A percentile compares a stretch with the other conserved stretches of the same genome.
phyloP scores from a whole-genome alignment of 164 flowering plant genomes.

The Pachysandra terminalis region DNA sequence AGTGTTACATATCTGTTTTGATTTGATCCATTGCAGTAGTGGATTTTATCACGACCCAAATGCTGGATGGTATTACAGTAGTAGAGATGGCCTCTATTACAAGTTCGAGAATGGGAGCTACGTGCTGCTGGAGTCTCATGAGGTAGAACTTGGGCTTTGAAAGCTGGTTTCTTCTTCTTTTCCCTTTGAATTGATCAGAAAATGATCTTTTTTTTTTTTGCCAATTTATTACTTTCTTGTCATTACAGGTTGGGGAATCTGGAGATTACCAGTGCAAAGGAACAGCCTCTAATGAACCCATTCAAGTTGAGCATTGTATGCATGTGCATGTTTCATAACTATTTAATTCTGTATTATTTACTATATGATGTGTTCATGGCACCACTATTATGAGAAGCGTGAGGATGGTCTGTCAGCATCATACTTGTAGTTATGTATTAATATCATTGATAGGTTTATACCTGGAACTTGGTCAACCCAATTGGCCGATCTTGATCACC shows the following conservation, averaged over 20 bases:
- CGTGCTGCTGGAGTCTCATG: constrained; percentile 46
- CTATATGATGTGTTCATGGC: too few relatives aligned
- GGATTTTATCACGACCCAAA: constrained; percentile 89
- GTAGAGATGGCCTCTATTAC: constrained; percentile 76
- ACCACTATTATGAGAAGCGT: background rate
- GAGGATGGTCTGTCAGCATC: background rate
- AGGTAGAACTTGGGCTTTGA: constrained; percentile 25
- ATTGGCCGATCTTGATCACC: background rate
- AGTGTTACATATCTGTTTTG: background rate
- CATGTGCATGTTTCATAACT: background rate
- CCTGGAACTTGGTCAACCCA: background rate
- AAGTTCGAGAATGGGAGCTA: constrained; percentile 80
- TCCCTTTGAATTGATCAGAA: background rate
- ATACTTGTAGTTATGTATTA: background rate
- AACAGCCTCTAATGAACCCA: constrained; percentile 16
- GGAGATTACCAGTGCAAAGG: constrained; percentile 9
- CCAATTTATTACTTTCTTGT: background rate
- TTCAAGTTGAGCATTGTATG: constrained; percentile 21
- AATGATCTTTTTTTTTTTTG: too few relatives aligned
- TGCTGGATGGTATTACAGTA: constrained; percentile 88
- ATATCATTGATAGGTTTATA: too few relatives aligned
- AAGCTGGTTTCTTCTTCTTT: background rate
- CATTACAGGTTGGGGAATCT: constrained; percentile 21
- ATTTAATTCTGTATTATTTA: background rate
- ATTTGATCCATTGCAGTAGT: constrained; percentile 43